These are phyloP conservation scores for Exserohilum rostratum DNA, from an alignment of 2,329 filamentous ascomycete genomes.

Conservation along the genomic window DNA sequence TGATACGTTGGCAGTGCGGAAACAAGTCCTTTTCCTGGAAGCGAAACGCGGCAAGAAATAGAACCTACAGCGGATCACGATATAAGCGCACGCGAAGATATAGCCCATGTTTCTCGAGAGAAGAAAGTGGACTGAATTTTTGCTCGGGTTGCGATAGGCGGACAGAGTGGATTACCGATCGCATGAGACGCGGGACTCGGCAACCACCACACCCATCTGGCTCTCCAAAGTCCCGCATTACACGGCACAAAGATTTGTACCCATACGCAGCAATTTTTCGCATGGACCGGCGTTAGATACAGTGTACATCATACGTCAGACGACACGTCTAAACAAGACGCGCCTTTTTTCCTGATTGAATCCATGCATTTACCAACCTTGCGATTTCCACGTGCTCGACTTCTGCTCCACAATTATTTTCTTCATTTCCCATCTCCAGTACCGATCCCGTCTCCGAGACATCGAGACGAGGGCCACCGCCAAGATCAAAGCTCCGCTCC, in stretches of 20 bases:
- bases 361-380: background rate
- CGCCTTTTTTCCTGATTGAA: background rate
- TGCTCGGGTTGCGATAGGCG: background rate
- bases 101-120: background rate
- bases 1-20: constrained; percentile 69
- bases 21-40: constrained; percentile 95
- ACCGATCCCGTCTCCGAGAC: background rate
- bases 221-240: background rate
- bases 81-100: background rate
- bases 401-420: background rate
- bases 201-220: background rate
- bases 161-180: background rate
- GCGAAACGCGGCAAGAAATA: constrained; percentile 76
- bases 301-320: background rate
- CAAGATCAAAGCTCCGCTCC: constrained; percentile 10
- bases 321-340: background rate
- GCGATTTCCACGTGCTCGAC: background rate
- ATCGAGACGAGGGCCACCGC: constrained; percentile 7
- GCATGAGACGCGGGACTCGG: background rate
- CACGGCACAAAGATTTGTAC: constrained; percentile 16
- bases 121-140: background rate
- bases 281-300: constrained; percentile 37
- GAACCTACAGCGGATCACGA: background rate
- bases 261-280: constrained; percentile 35
- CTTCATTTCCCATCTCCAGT: background rate